Base-by-base conservation (phyloP, 2,329 filamentous ascomycete species). In the Aspergillus candidus region DNA sequence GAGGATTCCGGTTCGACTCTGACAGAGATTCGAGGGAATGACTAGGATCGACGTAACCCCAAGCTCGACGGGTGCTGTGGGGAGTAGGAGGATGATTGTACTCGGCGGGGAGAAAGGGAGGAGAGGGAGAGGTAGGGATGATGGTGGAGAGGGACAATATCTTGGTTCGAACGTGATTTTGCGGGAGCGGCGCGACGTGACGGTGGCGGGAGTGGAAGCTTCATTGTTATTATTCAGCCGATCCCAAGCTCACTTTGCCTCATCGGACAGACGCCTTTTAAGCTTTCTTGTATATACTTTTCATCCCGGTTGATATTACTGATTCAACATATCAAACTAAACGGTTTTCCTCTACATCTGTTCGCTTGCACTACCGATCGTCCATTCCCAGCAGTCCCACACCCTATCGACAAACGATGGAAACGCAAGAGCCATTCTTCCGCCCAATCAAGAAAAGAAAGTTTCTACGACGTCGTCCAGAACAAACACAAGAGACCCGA, bases 401-500 rank as follows among this genome's bases (percentile, higher is more conserved):
- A 18, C 18, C 5, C 6, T 10, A 27, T 27, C 22, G 22, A 27
- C 22, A 6, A 27, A 52, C 4, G 3, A 68, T 68, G 64, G 56
- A 66, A 35, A 47, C 57, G 3, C 55, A 65, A 4, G 61, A 66
- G 34, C 53, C 69, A 6, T 48, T 72, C 11, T 76, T 76, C 51
- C 66, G 74, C 29, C 65, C 73, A 12, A 65, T 65, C 6, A 78
- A 78, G 61, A 68, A 70, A 43, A 66, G 73, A 48, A 78, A 75
- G 54, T 70, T 74, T 41, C 63, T 72, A 49, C 72, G 74, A 43
- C 72, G 70, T 51, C 68, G 73, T 11, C 42, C 48, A 30, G 55
- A 58, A 33, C 54, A 59, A 13, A 38, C 43, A 32, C 40, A 51
- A 33, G 44, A 49, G 29, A 35, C 38, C 10, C 44, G 44, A 38